Conservation (phyloP, 2,329 filamentous ascomycete genomes). For the Apiospora kogelbergensis region DNA sequence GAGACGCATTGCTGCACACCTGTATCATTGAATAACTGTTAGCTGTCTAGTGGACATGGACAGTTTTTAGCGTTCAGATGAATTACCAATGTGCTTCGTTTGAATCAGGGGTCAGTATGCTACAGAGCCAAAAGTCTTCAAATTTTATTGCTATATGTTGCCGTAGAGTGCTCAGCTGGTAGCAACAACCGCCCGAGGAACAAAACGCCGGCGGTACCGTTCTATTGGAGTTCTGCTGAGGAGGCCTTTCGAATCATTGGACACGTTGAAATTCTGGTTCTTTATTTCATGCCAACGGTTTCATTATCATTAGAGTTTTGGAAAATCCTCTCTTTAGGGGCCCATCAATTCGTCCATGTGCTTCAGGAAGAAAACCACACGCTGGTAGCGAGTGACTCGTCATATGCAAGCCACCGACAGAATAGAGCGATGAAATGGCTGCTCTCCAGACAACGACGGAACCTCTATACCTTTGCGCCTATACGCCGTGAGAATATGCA, state of each 20-base stretch:
- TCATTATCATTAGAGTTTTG: slow-evolving; percentile 2
- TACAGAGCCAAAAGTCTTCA: no score
- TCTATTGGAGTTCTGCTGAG: not conserved
- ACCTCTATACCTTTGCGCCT: not conserved
- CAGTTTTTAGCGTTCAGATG: no score
- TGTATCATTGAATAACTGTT: no score
- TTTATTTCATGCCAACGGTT: not conserved
- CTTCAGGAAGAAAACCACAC: not conserved
- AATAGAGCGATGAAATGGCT: not conserved
- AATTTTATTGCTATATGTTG: no score
- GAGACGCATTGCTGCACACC: no score
- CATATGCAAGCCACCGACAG: not conserved
- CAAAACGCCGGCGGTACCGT: not conserved
- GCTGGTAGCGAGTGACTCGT: not conserved
- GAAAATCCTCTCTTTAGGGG: not conserved
- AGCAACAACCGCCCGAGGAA: not conserved
- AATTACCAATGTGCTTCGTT: no score
- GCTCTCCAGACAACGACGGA: not conserved
- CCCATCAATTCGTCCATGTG: not conserved
- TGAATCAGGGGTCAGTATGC: no score
- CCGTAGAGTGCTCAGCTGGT: no score
- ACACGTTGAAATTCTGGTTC: not conserved
- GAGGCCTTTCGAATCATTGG: not conserved
- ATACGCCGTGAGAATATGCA: not conserved
- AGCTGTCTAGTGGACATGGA: no score